Evolutionary conservation across 805 yeast genomes (phyloP).

Genomic region (Saturnispora bothae): DNA sequence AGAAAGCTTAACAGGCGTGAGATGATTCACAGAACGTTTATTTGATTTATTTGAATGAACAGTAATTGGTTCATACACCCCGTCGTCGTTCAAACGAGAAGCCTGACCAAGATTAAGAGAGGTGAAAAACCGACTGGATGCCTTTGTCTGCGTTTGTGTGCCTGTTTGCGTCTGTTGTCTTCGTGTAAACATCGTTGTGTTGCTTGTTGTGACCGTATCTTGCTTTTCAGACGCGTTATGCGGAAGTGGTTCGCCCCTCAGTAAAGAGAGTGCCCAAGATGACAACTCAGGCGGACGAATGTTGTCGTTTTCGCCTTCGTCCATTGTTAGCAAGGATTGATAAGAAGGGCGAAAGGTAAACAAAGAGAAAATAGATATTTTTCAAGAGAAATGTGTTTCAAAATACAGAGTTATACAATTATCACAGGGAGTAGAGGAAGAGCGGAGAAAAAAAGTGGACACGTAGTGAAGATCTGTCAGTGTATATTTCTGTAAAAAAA

Average conservation of each 20-base stretch:
- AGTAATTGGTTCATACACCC: conserved; percentile 6
- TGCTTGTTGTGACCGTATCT: conserved; percentile 8
- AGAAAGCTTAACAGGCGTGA: conserved; percentile 14
- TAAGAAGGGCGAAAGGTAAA: neutral
- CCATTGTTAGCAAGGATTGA: conserved; percentile 7
- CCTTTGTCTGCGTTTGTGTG: conserved; percentile 8
- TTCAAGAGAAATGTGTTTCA: neutral
- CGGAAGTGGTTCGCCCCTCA: conserved; percentile 27
- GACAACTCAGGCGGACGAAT: conserved; percentile 44
- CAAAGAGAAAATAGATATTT: neutral
- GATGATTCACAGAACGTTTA: conserved; percentile 7
- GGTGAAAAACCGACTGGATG: conserved; percentile 14
- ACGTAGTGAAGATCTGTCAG: too few relatives aligned
- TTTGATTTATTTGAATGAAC: neutral
- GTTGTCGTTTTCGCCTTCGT: conserved; percentile 29
- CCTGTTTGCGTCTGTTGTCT: neutral
- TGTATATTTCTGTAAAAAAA: too few relatives aligned
- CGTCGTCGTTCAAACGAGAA: conserved; percentile 29
- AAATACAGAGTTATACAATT: too few relatives aligned
- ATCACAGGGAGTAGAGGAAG: too few relatives aligned
- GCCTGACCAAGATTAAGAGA: conserved; percentile 42
- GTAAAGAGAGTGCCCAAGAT: conserved; percentile 40
- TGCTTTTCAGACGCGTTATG: conserved; percentile 3
- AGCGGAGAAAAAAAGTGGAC: too few relatives aligned
- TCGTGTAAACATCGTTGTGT: conserved; percentile 9